Conservation (phyloP, 2,329 filamentous ascomycete genomes). For the Aspergillus sp. region DNA sequence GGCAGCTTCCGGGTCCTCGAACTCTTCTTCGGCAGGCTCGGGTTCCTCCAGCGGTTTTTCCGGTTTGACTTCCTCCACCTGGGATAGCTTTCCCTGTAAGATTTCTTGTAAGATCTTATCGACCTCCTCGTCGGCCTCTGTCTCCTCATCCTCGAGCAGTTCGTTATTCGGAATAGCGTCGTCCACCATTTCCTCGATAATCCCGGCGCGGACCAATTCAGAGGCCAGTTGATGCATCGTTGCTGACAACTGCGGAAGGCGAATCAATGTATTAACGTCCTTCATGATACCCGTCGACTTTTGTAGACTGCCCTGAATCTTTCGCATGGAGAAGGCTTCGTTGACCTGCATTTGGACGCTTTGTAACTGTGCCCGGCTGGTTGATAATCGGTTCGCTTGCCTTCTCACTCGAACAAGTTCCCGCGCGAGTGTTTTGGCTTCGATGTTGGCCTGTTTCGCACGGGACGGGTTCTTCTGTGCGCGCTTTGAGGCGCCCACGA, state of each 20-base stretch:
- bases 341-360: constrained; percentile 97
- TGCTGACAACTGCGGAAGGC: constrained; percentile 78
- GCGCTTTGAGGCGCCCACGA: constrained; percentile 77
- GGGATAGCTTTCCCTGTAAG: constrained; percentile 75
- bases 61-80: constrained; percentile 60
- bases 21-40: constrained; percentile 64
- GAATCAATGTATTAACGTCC: constrained; percentile 84
- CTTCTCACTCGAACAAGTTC: constrained; percentile 83
- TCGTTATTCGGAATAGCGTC: constrained; percentile 78
- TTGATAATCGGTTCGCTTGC: constrained; percentile 71
- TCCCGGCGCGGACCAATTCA: constrained; percentile 90
- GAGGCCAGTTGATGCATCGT: constrained; percentile 87
- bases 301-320: constrained; percentile 90
- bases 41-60: constrained; percentile 53
- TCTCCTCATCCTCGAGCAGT: constrained; percentile 67
- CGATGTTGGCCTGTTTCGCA: constrained; percentile 73
- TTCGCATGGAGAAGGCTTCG: constrained; percentile 90
- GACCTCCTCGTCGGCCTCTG: constrained; percentile 79
- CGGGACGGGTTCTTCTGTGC: constrained; percentile 77
- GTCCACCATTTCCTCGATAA: constrained; percentile 96
- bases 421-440: constrained; percentile 83
- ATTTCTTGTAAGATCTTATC: constrained; percentile 93
- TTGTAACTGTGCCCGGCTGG: constrained; percentile 85
- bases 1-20: constrained; percentile 85
- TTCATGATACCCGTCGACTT: constrained; percentile 93